These are phyloP conservation scores for Cucumis hystrix DNA, from an alignment of 306 rosid species.

Conservation along the genomic window DNA sequence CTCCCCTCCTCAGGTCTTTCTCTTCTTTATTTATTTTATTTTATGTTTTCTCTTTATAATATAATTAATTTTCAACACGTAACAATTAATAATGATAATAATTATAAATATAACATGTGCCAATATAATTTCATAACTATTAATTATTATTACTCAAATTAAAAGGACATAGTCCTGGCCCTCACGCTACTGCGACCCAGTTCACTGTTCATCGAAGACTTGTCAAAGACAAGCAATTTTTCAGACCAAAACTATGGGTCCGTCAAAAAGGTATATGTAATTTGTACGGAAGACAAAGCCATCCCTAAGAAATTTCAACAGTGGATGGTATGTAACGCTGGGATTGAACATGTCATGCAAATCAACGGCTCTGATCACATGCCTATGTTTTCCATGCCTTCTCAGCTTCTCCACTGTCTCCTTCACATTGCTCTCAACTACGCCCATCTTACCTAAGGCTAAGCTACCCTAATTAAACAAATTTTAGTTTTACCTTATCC, in stretches of 20 bases:
- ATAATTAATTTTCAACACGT: too few relatives aligned
- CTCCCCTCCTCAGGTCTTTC: background rate
- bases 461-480: too few relatives aligned
- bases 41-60: too few relatives aligned
- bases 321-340: background rate
- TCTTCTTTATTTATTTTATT: background rate
- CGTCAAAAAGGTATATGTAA: constrained; percentile 2
- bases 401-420: constrained; percentile 14
- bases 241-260: constrained; percentile 8
- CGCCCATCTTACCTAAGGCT: background rate
- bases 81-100: too few relatives aligned
- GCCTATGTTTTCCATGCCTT: constrained; percentile 24
- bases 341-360: constrained; percentile 26
- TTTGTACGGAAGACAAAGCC: constrained; percentile 6
- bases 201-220: background rate
- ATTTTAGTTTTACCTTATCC: too few relatives aligned
- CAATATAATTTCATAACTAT: too few relatives aligned
- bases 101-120: too few relatives aligned
- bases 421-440: constrained; percentile 15
- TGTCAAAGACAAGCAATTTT: background rate
- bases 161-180: background rate
- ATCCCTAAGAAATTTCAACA: constrained; percentile 7
- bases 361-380: constrained; percentile 32
- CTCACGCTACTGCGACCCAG: background rate
- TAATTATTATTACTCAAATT: too few relatives aligned